These are phyloP conservation scores for Hypoxylon sp. DNA, from an alignment of 2,329 filamentous ascomycete species.

Conservation along the genomic window DNA sequence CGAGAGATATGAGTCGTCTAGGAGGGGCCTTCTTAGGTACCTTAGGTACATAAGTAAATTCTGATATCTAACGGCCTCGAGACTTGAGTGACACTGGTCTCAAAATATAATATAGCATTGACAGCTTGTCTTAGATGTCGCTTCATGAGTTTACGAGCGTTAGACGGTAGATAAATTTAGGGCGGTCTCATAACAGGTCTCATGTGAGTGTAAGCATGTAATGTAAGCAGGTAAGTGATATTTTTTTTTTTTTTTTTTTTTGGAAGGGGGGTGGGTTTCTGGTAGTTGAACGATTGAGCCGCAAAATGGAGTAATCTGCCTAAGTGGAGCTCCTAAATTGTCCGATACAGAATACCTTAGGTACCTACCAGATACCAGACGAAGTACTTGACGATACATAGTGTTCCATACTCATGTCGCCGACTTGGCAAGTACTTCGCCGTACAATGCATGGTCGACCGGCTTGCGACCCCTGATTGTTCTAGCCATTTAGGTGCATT, in stretches of 20 bases:
- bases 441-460: constrained; percentile 15
- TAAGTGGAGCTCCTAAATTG: constrained; percentile 19
- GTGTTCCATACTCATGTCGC: not conserved
- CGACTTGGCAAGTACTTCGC: constrained; percentile 3
- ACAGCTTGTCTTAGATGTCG: constrained; percentile 32
- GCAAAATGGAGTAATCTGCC: constrained; percentile 21
- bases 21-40: constrained; percentile 4
- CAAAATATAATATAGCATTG: constrained; percentile 15
- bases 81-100: constrained; percentile 27
- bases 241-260: constrained; percentile 10
- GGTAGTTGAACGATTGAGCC: constrained; percentile 5
- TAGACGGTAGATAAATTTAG: constrained; percentile 25
- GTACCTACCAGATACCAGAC: no score
- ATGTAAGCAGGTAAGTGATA: not conserved
- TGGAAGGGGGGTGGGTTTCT: constrained; percentile 21
- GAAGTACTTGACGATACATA: constrained; percentile 18
- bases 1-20: constrained; percentile 30
- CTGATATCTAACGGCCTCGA: constrained; percentile 29
- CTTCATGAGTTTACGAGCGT: constrained; percentile 4
- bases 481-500: constrained; percentile 43
- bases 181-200: constrained; percentile 12
- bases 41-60: not conserved
- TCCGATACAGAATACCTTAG: not conserved
- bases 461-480: constrained; percentile 11
- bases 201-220: not conserved